Evolutionary conservation across 768 basidiomycete genomes (phyloP).

Genomic region (Termitomyces heimii): DNA sequence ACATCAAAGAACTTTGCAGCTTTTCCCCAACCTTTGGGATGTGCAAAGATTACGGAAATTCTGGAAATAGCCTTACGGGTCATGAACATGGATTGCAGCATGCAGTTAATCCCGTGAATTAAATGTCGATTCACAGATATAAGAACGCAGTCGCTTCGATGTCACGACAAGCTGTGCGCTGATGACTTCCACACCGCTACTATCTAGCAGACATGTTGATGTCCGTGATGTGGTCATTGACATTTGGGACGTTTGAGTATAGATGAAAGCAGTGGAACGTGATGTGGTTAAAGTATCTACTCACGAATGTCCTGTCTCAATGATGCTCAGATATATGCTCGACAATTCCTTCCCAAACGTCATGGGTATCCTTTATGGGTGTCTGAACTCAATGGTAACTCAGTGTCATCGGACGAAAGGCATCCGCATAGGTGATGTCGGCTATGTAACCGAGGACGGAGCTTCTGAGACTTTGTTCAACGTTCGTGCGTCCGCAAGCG

Average conservation of each 20-base stretch:
- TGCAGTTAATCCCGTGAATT: not conserved
- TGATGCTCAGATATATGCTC: conserved; percentile 12
- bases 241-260: no score
- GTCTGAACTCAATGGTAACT: conserved; percentile 22
- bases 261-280: not conserved
- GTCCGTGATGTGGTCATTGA: not conserved
- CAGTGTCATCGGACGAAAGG: conserved; percentile 13
- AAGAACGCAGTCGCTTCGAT: not conserved
- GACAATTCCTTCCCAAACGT: conserved; percentile 12
- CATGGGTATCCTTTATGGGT: conserved; percentile 27
- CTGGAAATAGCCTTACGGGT: not conserved
- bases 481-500: conserved; percentile 9
- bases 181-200: not conserved
- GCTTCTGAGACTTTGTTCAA: conserved; percentile 17
- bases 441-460: conserved; percentile 17
- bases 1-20: not conserved
- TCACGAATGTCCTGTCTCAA: conserved; percentile 4
- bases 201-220: not conserved
- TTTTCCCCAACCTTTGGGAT: no score
- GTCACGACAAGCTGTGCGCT: not conserved
- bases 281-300: no score
- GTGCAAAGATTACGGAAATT: no score
- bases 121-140: no score
- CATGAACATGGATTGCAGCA: not conserved
- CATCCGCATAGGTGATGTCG: conserved; percentile 18